Conservation (phyloP, 768 basidiomycete species). For the Boletus reticuloceps region DNA sequence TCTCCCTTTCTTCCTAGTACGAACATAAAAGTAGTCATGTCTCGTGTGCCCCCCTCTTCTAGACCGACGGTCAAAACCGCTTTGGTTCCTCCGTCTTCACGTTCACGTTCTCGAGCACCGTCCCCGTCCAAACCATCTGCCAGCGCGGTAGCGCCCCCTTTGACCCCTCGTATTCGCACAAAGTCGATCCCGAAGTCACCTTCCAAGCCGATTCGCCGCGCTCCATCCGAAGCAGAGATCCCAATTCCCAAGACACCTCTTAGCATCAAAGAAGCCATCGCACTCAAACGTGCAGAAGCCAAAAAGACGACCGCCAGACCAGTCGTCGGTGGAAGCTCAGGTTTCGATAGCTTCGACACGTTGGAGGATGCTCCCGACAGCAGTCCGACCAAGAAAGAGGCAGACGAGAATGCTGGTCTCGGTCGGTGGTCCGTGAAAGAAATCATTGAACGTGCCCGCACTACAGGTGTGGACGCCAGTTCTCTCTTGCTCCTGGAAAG, state of each 20-base stretch:
- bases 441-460: slow-evolving; percentile 73
- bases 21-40: slow-evolving; percentile 37
- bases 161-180: slow-evolving; percentile 34
- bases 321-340: slow-evolving; percentile 26
- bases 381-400: slow-evolving; percentile 34
- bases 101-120: slow-evolving; percentile 31
- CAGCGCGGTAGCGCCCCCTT: slow-evolving; percentile 20
- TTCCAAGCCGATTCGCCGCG: slow-evolving; percentile 26
- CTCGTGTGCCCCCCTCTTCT: slow-evolving; percentile 40
- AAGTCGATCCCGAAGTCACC: slow-evolving; percentile 38
- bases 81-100: slow-evolving; percentile 28
- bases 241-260: slow-evolving; percentile 34
- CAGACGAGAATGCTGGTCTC: slow-evolving; percentile 44
- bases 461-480: slow-evolving; percentile 56
- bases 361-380: slow-evolving; percentile 48
- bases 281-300: slow-evolving; percentile 73
- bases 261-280: slow-evolving; percentile 76
- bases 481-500: slow-evolving; percentile 35
- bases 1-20: not conserved
- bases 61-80: slow-evolving; percentile 31
- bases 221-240: slow-evolving; percentile 19
- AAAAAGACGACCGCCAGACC: slow-evolving; percentile 48
- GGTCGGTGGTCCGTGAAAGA: slow-evolving; percentile 70
- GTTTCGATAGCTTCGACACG: slow-evolving; percentile 36
- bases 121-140: slow-evolving; percentile 31